Evolutionary conservation across 2,329 filamentous ascomycete species (phyloP).

Genomic region (Arthrobotrys entomopaga): DNA sequence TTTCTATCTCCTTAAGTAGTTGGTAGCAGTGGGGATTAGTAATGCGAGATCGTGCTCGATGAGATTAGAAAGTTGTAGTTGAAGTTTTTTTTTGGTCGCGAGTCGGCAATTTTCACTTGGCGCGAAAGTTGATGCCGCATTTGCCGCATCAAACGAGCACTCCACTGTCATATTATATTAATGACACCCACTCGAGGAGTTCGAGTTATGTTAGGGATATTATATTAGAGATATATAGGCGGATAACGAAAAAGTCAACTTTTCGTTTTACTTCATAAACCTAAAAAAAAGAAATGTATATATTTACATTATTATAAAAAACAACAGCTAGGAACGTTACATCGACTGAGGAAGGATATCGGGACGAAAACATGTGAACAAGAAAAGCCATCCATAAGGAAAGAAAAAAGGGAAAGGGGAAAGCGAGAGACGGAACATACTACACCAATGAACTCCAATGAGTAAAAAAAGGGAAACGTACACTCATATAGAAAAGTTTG

Average conservation of each 20-base stretch:
- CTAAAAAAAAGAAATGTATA: slow-evolving; percentile 2
- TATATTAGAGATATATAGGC: background rate
- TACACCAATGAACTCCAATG: slow-evolving; percentile 55
- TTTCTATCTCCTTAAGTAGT: background rate
- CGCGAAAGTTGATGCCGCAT: slow-evolving; percentile 20
- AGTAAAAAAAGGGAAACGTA: slow-evolving; percentile 29
- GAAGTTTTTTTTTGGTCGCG: slow-evolving; percentile 4
- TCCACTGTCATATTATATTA: no score
- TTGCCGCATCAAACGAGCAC: background rate
- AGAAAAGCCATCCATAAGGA: slow-evolving; percentile 29
- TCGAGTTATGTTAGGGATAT: background rate
- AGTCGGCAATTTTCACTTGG: background rate
- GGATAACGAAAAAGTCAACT: background rate
- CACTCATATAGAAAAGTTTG: slow-evolving; percentile 35
- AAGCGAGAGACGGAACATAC: slow-evolving; percentile 27
- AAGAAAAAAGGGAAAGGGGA: slow-evolving; percentile 14
- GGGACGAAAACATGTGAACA: slow-evolving; percentile 19
- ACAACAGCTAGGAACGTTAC: background rate
- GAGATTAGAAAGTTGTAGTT: slow-evolving; percentile 11
- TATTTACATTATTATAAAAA: slow-evolving; percentile 33
- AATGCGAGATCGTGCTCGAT: background rate
- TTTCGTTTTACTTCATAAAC: background rate
- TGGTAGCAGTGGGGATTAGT: background rate
- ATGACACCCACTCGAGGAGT: no score
- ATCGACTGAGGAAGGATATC: slow-evolving; percentile 25